Evolutionary conservation across 2,329 filamentous ascomycete species (phyloP).

Genomic region (Harringtonia lauricola): DNA sequence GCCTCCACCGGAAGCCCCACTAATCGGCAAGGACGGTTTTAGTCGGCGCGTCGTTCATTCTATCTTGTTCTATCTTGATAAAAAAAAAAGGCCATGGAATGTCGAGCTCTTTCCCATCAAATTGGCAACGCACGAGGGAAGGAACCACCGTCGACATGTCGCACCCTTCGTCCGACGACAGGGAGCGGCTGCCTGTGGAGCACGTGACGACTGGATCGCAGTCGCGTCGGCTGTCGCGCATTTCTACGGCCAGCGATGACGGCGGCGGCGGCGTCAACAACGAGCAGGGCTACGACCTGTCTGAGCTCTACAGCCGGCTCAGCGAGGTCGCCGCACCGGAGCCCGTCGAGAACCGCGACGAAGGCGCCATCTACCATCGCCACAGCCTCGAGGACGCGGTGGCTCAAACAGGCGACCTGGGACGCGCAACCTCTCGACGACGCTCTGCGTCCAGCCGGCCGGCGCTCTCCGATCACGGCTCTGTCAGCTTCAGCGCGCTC

Average conservation of each 20-base stretch:
- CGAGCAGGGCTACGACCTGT: not conserved
- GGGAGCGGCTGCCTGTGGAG: not conserved
- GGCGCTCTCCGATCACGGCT: too few species aligned
- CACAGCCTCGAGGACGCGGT: not conserved
- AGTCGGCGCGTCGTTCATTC: not conserved
- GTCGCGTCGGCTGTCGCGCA: not conserved
- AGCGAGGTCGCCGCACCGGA: not conserved
- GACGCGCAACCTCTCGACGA: too few species aligned
- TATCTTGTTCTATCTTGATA: not conserved
- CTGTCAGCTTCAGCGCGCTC: constrained; percentile 28
- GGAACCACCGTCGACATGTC: too few species aligned
- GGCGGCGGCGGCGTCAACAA: not conserved
- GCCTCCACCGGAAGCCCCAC: not conserved
- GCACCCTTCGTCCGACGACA: not conserved
- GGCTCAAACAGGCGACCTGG: not conserved
- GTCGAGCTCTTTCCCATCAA: too few species aligned
- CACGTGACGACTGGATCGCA: not conserved
- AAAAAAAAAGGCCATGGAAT: too few species aligned
- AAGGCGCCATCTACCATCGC: not conserved
- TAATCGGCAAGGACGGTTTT: not conserved
- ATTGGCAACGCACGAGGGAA: too few species aligned
- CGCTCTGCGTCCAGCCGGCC: too few species aligned
- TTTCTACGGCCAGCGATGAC: not conserved
- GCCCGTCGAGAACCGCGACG: not conserved
- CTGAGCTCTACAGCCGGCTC: not conserved